These are phyloP conservation scores for Cymbomonas tetramitiformis DNA, from an alignment of 139 green algal genomes.

Conservation along the genomic window DNA sequence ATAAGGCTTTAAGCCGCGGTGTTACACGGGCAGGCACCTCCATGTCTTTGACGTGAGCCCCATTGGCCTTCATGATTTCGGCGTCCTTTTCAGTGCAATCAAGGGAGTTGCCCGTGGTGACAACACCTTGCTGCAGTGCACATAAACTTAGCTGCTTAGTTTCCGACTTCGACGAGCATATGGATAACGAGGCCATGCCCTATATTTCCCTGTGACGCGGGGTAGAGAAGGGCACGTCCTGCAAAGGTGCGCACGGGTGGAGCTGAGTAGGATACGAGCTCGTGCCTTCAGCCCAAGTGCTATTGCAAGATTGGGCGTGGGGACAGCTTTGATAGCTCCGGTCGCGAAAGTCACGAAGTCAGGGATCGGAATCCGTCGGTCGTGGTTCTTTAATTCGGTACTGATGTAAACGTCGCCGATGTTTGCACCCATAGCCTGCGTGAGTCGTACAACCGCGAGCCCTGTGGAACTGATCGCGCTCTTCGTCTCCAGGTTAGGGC, in stretches of 20 bases:
- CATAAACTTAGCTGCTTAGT: slow-evolving; percentile 2
- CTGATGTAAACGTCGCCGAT: slow-evolving; percentile 84
- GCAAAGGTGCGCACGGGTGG: no score
- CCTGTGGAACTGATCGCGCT: no score
- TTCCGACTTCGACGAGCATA: slow-evolving; percentile 1
- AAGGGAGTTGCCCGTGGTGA: slow-evolving; percentile 72
- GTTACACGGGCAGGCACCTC: no score
- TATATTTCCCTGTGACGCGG: no score
- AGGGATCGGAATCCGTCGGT: slow-evolving; percentile 78
- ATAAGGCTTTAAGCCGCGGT: no score
- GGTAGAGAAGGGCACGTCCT: no score
- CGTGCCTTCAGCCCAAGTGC: slow-evolving; percentile 57
- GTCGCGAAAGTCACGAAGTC: slow-evolving; percentile 28
- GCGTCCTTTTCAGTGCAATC: slow-evolving; percentile 67
- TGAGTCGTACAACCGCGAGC: no score
- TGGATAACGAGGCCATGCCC: no score
- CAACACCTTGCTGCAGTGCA: slow-evolving; percentile 32
- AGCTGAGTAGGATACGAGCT: no score
- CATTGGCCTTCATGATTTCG: slow-evolving; percentile 49
- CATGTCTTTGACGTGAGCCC: slow-evolving; percentile 81
- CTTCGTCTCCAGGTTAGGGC: no score
- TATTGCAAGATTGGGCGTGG: slow-evolving; percentile 34
- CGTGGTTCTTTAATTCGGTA: slow-evolving; percentile 64
- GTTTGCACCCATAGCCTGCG: slow-evolving; percentile 42
- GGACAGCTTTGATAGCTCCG: slow-evolving; percentile 15